phyloP scores from a whole-genome alignment of 2,329 filamentous ascomycete species.

The Diaporthe citri region DNA sequence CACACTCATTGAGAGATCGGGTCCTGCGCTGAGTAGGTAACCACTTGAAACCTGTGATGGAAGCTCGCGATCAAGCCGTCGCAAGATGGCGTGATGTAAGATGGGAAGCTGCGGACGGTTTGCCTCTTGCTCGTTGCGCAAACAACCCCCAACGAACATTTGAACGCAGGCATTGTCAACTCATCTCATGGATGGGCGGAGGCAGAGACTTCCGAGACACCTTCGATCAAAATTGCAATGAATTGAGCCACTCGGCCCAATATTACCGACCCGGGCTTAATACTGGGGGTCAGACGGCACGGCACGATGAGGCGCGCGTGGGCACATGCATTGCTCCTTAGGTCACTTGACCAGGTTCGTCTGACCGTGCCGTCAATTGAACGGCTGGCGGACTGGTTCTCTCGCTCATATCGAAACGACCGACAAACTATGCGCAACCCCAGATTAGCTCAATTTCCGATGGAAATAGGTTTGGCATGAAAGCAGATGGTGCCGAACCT shows the following conservation, averaged over 20 bases:
- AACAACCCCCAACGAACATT: not conserved
- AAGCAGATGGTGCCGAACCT: not conserved
- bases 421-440: not conserved
- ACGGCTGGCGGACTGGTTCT: not conserved
- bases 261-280: not conserved
- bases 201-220: not conserved
- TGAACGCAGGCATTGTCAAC: not conserved
- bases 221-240: not conserved
- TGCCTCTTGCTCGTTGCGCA: not conserved
- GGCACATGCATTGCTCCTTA: conserved; percentile 14
- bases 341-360: conserved; percentile 16
- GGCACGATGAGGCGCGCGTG: not conserved
- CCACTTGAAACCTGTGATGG: not conserved
- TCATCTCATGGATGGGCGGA: not conserved
- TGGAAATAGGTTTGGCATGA: not conserved
- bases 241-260: not conserved
- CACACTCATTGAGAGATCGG: not conserved
- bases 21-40: not conserved
- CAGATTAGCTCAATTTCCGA: conserved; percentile 18
- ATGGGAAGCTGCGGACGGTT: not conserved
- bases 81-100: not conserved
- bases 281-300: not conserved
- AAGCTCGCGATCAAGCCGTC: not conserved
- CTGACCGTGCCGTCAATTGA: not conserved
- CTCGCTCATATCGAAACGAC: not conserved